Percentiles rank a stretch among this genome's conserved stretches.
Evolutionary conservation across 805 yeast species (phyloP).

Genomic region (Metschnikowia colocasiae): DNA sequence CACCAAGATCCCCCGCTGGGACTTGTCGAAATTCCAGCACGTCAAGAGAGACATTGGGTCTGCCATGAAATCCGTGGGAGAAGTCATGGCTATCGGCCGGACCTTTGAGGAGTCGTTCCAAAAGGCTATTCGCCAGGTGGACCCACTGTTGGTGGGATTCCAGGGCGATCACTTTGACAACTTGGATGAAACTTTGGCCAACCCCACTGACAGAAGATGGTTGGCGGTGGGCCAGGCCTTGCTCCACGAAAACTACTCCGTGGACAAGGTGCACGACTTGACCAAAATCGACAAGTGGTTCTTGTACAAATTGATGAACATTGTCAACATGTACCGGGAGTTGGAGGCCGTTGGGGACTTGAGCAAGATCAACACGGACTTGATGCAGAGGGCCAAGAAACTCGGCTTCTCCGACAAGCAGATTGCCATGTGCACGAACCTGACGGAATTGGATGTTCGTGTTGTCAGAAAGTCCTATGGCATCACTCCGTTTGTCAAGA

Average conservation of each 20-base stretch:
- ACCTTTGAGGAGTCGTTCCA: constrained; percentile 96
- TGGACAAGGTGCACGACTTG: constrained; percentile 87
- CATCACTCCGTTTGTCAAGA: constrained; percentile 89
- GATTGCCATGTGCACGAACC: constrained; percentile 71
- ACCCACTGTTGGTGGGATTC: constrained; percentile 86
- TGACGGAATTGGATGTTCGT: constrained; percentile 79
- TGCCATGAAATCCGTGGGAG: constrained; percentile 98
- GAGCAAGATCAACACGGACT: constrained; percentile 59
- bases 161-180: constrained; percentile 80
- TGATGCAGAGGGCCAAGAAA: constrained; percentile 77
- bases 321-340: constrained; percentile 83
- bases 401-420: constrained; percentile 95
- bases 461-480: constrained; percentile 74
- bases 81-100: constrained; percentile 98
- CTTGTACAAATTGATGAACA: constrained; percentile 85
- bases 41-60: constrained; percentile 93
- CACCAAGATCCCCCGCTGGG: constrained; percentile 98
- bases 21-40: constrained; percentile 89
- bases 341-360: constrained; percentile 59
- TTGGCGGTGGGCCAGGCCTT: constrained; percentile 97
- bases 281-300: constrained; percentile 96
- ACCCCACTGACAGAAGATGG: constrained; percentile 96
- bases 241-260: constrained; percentile 84
- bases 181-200: constrained; percentile 70
- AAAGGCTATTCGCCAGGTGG: constrained; percentile 95